Evolutionary conservation across 441 rosid genomes (phyloP).

Genomic region (Dalechampia spathulata): DNA sequence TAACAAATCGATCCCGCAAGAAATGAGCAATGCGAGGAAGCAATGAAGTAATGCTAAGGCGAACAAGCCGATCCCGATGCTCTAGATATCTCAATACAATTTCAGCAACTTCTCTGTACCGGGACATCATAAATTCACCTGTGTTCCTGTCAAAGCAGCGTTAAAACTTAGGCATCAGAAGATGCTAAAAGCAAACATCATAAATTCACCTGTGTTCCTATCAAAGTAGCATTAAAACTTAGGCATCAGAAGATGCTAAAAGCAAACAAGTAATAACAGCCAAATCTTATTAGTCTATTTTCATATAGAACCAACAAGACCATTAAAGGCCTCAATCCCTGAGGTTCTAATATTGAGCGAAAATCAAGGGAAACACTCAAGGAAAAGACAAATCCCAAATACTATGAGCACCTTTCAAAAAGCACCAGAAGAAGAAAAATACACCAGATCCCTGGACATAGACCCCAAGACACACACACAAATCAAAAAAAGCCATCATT

Average conservation of each 20-base stretch:
- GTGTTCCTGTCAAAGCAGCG: slow-evolving; percentile 72
- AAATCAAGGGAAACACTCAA: too few relatives aligned
- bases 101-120: slow-evolving; percentile 99
- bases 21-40: slow-evolving; percentile 99
- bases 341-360: background rate
- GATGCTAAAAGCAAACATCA: slow-evolving; percentile 84
- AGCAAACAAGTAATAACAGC: background rate
- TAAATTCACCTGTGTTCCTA: slow-evolving; percentile 99
- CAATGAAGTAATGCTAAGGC: slow-evolving; percentile 97
- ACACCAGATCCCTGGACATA: too few relatives aligned
- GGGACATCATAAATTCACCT: slow-evolving; percentile 99
- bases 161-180: slow-evolving; percentile 11
- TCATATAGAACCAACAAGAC: background rate
- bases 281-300: background rate
- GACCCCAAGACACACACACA: too few relatives aligned
- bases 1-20: slow-evolving; percentile 97
- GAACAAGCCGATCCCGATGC: slow-evolving; percentile 96
- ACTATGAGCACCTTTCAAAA: too few relatives aligned
- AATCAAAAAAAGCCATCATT: too few relatives aligned
- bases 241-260: background rate
- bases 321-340: background rate
- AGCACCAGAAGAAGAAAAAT: too few relatives aligned
- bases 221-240: slow-evolving; percentile 24
- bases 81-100: slow-evolving; percentile 94
- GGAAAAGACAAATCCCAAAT: too few relatives aligned